A percentile compares a stretch with the other conserved stretches of the same genome.
Conservation (phyloP, 306 rosid species). For the Vigna unguiculata region DNA sequence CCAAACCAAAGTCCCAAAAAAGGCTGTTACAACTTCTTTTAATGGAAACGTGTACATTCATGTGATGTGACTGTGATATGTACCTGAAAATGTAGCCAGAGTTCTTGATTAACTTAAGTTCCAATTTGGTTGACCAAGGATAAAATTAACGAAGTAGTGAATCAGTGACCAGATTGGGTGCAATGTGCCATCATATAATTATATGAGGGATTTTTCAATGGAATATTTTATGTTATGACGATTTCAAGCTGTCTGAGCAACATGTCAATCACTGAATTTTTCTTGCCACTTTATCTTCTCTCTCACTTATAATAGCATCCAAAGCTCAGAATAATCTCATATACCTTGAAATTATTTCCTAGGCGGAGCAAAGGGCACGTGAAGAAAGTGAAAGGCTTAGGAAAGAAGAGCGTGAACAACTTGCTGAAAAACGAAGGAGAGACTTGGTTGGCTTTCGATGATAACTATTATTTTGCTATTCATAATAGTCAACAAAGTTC, state of each 20-base stretch:
- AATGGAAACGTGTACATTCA: not conserved
- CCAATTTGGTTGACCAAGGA: slow-evolving; percentile 12
- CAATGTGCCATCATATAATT: not conserved
- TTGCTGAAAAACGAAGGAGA: slow-evolving; percentile 91
- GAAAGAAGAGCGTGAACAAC: slow-evolving; percentile 91
- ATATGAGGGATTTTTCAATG: not conserved
- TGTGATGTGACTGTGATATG: not conserved
- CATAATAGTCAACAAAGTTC: not conserved
- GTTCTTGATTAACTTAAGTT: not conserved
- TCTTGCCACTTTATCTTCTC: not conserved
- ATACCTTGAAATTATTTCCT: slow-evolving; percentile 30
- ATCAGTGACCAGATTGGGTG: not conserved
- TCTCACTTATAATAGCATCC: not conserved
- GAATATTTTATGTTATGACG: slow-evolving; percentile 9
- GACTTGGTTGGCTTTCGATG: slow-evolving; percentile 71
- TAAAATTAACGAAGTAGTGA: not conserved
- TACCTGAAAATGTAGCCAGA: not conserved
- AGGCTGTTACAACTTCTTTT: slow-evolving; percentile 12
- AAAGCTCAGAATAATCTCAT: slow-evolving; percentile 32
- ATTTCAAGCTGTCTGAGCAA: not conserved
- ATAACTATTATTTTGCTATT: slow-evolving; percentile 30
- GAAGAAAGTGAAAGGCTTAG: slow-evolving; percentile 97
- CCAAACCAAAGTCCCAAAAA: not conserved
- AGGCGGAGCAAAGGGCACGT: slow-evolving; percentile 99
- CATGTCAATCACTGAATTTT: not conserved